These are phyloP conservation scores for Dactylellina leptospora DNA, from an alignment of 2,329 filamentous ascomycete genomes.

Conservation along the genomic window DNA sequence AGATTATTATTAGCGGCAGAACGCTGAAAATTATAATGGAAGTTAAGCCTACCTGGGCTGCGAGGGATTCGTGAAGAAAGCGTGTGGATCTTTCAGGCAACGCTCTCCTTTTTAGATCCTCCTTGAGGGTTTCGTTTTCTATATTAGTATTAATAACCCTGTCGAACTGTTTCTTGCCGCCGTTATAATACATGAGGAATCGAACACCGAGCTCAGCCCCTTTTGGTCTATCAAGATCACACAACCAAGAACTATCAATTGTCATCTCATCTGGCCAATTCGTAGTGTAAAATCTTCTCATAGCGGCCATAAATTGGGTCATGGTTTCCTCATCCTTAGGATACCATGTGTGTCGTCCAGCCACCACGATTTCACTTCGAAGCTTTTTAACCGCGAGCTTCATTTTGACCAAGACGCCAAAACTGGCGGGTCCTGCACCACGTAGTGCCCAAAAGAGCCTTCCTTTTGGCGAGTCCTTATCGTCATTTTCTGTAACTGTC, in stretches of 20 bases:
- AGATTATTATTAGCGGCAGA: background rate
- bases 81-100: conserved; percentile 54
- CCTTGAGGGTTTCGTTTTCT: conserved; percentile 20
- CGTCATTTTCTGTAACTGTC: conserved; percentile 52
- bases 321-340: background rate
- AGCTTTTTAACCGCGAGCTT: conserved; percentile 57
- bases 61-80: conserved; percentile 58
- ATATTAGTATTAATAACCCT: conserved; percentile 35
- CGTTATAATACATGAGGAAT: conserved; percentile 54
- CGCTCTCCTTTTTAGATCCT: conserved; percentile 55
- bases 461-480: conserved; percentile 52
- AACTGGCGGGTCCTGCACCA: conserved; percentile 62
- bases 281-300: conserved; percentile 57
- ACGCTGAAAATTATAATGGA: background rate
- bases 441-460: conserved; percentile 61
- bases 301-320: conserved; percentile 46
- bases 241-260: conserved; percentile 57
- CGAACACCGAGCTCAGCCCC: conserved; percentile 21
- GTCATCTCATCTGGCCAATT: conserved; percentile 58
- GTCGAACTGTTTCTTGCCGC: conserved; percentile 48
- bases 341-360: conserved; percentile 57
- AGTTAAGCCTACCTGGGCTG: background rate
- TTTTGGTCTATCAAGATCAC: conserved; percentile 10
- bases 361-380: conserved; percentile 47
- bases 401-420: conserved; percentile 60